Percentiles rank a stretch among this genome's conserved stretches.
Conservation (phyloP, 176 grass and related monocot genomes). For the Oryza coarctata region DNA sequence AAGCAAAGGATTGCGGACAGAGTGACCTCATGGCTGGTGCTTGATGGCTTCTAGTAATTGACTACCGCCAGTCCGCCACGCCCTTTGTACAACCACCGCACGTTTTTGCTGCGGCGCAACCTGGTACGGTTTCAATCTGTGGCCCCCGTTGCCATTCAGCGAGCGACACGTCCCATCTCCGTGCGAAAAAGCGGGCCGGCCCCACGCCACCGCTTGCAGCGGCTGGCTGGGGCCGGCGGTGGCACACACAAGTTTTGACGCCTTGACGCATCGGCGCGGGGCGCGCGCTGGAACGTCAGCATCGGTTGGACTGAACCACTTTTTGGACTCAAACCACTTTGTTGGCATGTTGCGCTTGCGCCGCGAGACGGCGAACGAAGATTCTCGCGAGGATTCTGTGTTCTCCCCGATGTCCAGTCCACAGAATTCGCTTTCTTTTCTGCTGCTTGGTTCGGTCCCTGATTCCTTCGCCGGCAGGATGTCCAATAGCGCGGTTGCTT, state of each 20-base stretch:
- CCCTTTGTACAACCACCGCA: neutral
- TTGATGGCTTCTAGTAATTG: neutral
- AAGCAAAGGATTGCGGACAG: neutral
- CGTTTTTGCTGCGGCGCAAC: neutral
- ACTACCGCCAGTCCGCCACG: neutral
- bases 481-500: neutral
- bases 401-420: neutral
- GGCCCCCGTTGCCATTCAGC: neutral
- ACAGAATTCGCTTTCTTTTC: neutral
- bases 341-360: neutral
- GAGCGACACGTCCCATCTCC: neutral
- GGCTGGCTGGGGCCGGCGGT: neutral
- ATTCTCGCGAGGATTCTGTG: neutral
- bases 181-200: neutral
- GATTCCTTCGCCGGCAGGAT: constrained; percentile 27
- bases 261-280: neutral
- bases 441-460: neutral
- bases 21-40: neutral
- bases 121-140: neutral
- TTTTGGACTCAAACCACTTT: no score
- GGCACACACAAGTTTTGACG: constrained; percentile 36
- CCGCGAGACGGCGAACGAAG: neutral
- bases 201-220: neutral
- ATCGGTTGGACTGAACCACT: neutral
- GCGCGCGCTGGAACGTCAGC: neutral